Evolutionary conservation across 345 rosid species (phyloP), one percentile per base, ranked within the genome.

Genomic region (Dipteronia sinensis): DNA sequence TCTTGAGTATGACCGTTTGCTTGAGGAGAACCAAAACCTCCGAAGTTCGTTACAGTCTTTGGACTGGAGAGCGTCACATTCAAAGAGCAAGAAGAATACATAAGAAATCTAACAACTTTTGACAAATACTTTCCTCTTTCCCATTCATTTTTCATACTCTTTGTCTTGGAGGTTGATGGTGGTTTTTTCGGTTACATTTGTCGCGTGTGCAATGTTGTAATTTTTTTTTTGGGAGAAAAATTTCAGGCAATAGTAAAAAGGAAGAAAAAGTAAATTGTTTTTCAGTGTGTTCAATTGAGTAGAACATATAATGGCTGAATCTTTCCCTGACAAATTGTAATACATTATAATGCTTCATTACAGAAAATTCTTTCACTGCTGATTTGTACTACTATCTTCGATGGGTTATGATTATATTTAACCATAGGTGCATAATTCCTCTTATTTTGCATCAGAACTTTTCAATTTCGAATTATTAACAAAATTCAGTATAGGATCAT

Each of bases 1-100:
- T 80, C 88, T 90, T 0, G 99, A 96, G 89, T 93, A 91, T 66
- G 96, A 91, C 76, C 92, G 99, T 47, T 81, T 96, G 78, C 92
- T 88, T 4, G 97, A 86, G 76, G 98, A 94, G 79, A 96, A 96
- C 82, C 92, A 91, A 84, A 88, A 80, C 40, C 84, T 94, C 42
- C 80, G 93, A 75, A 85, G 62, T 71, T 96, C 87, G 78, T 79
- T 96, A 82, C 92, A 92, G 58, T 83, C 89, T 56, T 73, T 87
- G 86, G 99, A 96, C 82, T 70, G 76, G 34, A 86, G 65, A 38
- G 17, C 86, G 11, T 93, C 96, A 0, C 88, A 69, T 23, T 92
- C 94, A 7, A 84, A 84, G 75, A 85, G 81, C 92, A 94, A 96
- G 87, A 96, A 96, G 88, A 88, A 90, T 73, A 85, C 85, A 27